Evolutionary conservation across 345 rosid species (phyloP), one percentile per base, ranked within the genome.

Genomic region (Noccaea bulbosa): DNA sequence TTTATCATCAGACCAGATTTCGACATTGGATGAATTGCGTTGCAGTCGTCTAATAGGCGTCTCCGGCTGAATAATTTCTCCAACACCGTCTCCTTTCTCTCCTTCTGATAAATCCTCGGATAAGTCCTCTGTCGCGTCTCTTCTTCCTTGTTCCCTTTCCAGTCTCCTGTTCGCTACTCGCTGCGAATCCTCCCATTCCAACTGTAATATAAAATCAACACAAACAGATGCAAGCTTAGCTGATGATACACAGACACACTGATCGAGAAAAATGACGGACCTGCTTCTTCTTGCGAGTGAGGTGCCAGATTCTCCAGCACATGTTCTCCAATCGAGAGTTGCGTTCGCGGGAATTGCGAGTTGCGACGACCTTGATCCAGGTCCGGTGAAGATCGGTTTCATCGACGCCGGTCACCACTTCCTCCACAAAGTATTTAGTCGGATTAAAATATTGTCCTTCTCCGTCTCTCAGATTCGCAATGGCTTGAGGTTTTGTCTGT

Each of bases 281-380:
- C 98, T 93, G 96, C 74, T 93, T 93, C 87, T 93, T 89, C 85
- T 91, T 91, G 79, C 97, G 97, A 43, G 98, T 83, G 74, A 93
- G 96, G 48, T 93, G 97, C 98, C 98, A 93, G 35, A 93, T 93
- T 54, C 98, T 89, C 98, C 97, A 93, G 61, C 98, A 93, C 98
- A 93, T 93, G 73, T 93, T 93, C 90, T 93, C 98, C 45, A 93
- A 90, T 45, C 98, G 77, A 47, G 94, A 86, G 85, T 92, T 89
- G 11, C 98, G 92, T 73, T 93, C 98, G 47, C 97, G 90, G 15
- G 90, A 83, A 74, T 88, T 91, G 35, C 98, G 88, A 40, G 97
- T 93, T 56, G 98, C 97, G 4, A 89, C 96, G 4, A 91, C 99
- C 86, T 94, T 94, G 59, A 94, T 75, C 99, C 99, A 94, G 20